phyloP scores from a whole-genome alignment of 768 basidiomycete species.

The Lentinula raphanica region DNA sequence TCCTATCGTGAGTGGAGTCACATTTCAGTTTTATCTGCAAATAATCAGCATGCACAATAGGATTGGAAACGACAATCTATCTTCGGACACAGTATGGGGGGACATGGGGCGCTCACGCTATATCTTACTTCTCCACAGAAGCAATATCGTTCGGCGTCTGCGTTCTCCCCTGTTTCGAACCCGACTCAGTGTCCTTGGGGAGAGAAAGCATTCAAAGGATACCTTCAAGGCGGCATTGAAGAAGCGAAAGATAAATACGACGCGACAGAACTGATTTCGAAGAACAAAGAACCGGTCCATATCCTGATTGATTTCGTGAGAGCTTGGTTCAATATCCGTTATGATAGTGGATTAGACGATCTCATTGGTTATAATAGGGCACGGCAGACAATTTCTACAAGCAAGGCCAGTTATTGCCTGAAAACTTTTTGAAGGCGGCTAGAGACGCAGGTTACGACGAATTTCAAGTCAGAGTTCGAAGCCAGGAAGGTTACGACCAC shows the following conservation, averaged over 20 bases:
- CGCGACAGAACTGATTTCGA: conserved; percentile 75
- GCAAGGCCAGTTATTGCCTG: conserved; percentile 84
- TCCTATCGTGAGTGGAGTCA: conserved; percentile 59
- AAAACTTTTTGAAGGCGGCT: conserved; percentile 79
- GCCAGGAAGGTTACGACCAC: conserved; percentile 84
- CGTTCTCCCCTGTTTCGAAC: conserved; percentile 84
- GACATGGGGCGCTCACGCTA: conserved; percentile 88
- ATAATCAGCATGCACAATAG: conserved; percentile 28
- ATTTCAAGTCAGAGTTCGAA: conserved; percentile 70
- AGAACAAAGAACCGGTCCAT: conserved; percentile 57
- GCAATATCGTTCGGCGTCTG: conserved; percentile 81
- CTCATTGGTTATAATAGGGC: conserved; percentile 42
- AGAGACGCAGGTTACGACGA: conserved; percentile 68
- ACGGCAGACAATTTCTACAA: conserved; percentile 79
- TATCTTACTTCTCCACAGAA: conserved; percentile 69
- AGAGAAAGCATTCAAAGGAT: conserved; percentile 83
- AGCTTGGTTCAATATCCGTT: conserved; percentile 9
- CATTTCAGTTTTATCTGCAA: not conserved
- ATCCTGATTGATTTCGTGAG: conserved; percentile 85
- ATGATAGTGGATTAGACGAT: no score
- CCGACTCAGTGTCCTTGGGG: conserved; percentile 89
- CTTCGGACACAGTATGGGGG: conserved; percentile 97
- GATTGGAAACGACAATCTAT: conserved; percentile 82
- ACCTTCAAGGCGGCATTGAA: conserved; percentile 68
- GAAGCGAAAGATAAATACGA: conserved; percentile 78